Evolutionary conservation across 2,329 filamentous ascomycete genomes (phyloP).

Genomic region (Rhytidhysteron rufulum): DNA sequence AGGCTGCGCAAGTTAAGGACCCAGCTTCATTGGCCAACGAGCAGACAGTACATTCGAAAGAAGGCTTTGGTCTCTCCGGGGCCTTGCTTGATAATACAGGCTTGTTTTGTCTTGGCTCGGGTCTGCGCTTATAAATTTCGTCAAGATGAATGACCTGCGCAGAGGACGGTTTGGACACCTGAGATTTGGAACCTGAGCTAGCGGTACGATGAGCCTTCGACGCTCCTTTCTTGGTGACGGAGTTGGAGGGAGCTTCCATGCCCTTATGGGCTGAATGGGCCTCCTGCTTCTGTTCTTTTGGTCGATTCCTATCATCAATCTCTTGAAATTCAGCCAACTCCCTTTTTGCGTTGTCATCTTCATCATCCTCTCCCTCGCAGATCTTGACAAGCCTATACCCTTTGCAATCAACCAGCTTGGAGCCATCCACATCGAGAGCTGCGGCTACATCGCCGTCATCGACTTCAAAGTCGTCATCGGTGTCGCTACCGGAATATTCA

Average conservation of each 20-base stretch:
- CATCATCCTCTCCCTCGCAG: conserved; percentile 65
- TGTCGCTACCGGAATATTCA: conserved; percentile 29
- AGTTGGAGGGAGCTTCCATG: neutral
- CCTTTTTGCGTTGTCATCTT: conserved; percentile 36
- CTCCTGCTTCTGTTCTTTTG: neutral
- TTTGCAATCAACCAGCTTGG: conserved; percentile 60
- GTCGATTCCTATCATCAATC: conserved; percentile 20
- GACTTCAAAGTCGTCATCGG: conserved; percentile 31
- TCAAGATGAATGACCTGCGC: conserved; percentile 12
- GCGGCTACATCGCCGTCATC: conserved; percentile 51
- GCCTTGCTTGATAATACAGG: conserved; percentile 4
- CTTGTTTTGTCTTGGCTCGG: conserved; percentile 5
- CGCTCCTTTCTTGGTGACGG: neutral
- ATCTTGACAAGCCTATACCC: conserved; percentile 67
- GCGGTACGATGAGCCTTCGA: neutral
- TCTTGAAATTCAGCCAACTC: conserved; percentile 66
- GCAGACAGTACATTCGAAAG: conserved; percentile 57
- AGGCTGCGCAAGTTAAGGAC: conserved; percentile 62
- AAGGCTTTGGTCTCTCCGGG: conserved; percentile 6
- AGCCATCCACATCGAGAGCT: conserved; percentile 63
- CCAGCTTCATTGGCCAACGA: conserved; percentile 59
- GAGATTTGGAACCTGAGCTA: conserved; percentile 9
- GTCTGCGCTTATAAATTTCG: conserved; percentile 16
- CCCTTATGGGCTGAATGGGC: too few species aligned
- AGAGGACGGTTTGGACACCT: conserved; percentile 2